Percentiles rank a stretch among this genome's conserved stretches.
Conservation (phyloP, 345 rosid species). For the Pelargonium nanum region DNA sequence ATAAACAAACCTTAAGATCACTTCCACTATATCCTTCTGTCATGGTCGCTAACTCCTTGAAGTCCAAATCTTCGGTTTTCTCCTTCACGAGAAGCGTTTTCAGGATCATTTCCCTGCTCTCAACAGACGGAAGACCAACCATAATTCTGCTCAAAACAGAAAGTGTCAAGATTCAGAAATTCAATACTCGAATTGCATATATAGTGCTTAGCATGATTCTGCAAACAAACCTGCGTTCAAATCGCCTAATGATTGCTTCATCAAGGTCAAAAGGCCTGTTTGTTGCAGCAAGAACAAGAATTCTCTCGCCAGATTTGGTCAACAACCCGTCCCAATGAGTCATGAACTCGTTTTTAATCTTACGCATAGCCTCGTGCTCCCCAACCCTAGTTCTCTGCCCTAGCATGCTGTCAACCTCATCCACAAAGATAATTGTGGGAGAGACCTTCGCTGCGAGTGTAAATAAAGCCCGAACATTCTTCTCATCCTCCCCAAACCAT, state of each 20-base stretch:
- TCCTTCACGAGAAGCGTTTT: constrained; percentile 80
- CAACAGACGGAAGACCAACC: constrained; percentile 85
- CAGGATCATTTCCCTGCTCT: constrained; percentile 79
- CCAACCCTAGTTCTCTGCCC: constrained; percentile 93
- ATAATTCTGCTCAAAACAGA: constrained; percentile 51
- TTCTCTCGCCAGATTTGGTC: constrained; percentile 74
- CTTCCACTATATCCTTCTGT: constrained; percentile 96
- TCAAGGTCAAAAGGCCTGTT: constrained; percentile 99
- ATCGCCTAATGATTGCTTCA: constrained; percentile 97
- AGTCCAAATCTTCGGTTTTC: constrained; percentile 61
- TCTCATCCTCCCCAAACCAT: constrained; percentile 99
- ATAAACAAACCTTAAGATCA: constrained; percentile 83
- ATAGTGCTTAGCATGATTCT: background rate
- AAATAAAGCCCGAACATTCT: constrained; percentile 85
- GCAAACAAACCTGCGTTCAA: constrained; percentile 65
- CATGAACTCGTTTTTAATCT: constrained; percentile 97
- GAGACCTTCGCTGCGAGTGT: constrained; percentile 92
- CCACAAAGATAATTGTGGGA: constrained; percentile 91
- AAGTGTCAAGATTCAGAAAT: background rate
- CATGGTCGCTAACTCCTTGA: constrained; percentile 72
- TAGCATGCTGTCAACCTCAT: constrained; percentile 99
- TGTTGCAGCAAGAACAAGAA: constrained; percentile 98
- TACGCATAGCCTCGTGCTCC: constrained; percentile 98
- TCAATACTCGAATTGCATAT: background rate
- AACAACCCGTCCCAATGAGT: constrained; percentile 95